These are phyloP conservation scores for Xylariaceae sp. DNA, from an alignment of 2,329 filamentous ascomycete genomes.

Conservation along the genomic window DNA sequence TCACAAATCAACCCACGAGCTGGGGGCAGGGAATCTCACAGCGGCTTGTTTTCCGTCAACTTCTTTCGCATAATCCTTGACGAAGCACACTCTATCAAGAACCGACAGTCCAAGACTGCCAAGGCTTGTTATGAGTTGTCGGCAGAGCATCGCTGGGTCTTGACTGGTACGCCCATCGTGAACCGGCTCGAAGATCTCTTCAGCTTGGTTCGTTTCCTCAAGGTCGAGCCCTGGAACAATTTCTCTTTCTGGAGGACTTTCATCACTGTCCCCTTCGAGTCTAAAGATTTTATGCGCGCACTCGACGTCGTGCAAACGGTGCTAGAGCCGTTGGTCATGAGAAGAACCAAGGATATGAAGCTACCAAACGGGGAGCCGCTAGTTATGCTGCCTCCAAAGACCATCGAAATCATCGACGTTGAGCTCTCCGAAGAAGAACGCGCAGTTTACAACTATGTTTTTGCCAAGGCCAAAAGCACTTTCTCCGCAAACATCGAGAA, in stretches of 20 bases:
- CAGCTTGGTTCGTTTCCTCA: slow-evolving; percentile 84
- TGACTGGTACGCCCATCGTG: slow-evolving; percentile 95
- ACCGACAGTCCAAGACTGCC: slow-evolving; percentile 84
- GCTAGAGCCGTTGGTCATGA: slow-evolving; percentile 88
- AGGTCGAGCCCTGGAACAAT: slow-evolving; percentile 96
- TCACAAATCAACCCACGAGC: slow-evolving; percentile 65
- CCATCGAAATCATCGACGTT: slow-evolving; percentile 80
- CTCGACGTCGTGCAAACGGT: slow-evolving; percentile 97
- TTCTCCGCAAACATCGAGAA: slow-evolving; percentile 85
- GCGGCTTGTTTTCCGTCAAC: slow-evolving; percentile 82
- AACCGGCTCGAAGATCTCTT: slow-evolving; percentile 94
- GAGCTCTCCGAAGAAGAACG: slow-evolving; percentile 81
- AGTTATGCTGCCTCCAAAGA: slow-evolving; percentile 77
- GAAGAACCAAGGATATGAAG: slow-evolving; percentile 97
- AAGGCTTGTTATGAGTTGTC: slow-evolving; percentile 89
- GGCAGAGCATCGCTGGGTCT: slow-evolving; percentile 82
- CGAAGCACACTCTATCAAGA: slow-evolving; percentile 92
- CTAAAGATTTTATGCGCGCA: slow-evolving; percentile 87
- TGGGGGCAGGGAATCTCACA: slow-evolving; percentile 61
- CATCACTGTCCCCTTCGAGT: slow-evolving; percentile 95
- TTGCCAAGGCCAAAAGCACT: slow-evolving; percentile 72
- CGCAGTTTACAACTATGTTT: slow-evolving; percentile 91
- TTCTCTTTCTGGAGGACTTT: slow-evolving; percentile 99
- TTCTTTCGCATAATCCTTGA: slow-evolving; percentile 96
- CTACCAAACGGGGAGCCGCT: slow-evolving; percentile 69